Evolutionary conservation across 768 basidiomycete genomes (phyloP), one percentile per base, ranked within the genome.

Genomic region (Flagelloscypha sp.): DNA sequence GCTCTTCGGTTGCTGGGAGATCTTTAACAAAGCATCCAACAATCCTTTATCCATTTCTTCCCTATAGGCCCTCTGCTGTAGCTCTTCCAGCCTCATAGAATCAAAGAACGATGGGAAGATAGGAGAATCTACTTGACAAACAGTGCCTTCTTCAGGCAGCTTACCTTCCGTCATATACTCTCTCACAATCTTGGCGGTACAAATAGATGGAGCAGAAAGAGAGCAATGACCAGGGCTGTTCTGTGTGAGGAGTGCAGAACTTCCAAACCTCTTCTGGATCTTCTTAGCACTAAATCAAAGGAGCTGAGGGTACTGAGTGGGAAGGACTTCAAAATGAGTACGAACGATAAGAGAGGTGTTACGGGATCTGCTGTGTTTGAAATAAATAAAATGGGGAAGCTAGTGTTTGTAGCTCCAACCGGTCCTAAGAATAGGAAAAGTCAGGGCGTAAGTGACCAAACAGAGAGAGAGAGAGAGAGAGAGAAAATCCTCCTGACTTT

Each of bases 321-420:
- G n/a, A n/a, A n/a, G n/a, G n/a, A n/a, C n/a, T n/a, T n/a, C n/a
- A n/a, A n/a, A n/a, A n/a, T n/a, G n/a, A n/a, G n/a, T n/a, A 17
- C 35, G 6, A 39, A 41, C 38, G 35, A 31, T 23, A 20, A 28
- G n/a, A 43, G 15, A 19, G 48, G 48, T 11, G 48, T 46, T 8
- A 48, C 38, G 2, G 47, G 47, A 21, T 50, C 48, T 5, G 57
- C 59, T 7, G 62, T 64, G 38, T 67, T 67, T 0, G 63, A 64
- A 24, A 67, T 53, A 13, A 65, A 32, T 0, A 67, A 49, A 9
- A 67, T 42, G 0, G 65, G 65, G 40, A 55, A 48, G 37, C 62
- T 65, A 10, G 64, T 65, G 30, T 61, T 62, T 12, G 43, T 24
- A 18, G 42, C 59, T 8, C 41, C 37, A 35, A 65, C 57, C 7